Percentiles rank a stretch among this genome's conserved stretches.
Conservation (phyloP, 768 basidiomycete species). For the Pleurotus tuber-regium region DNA sequence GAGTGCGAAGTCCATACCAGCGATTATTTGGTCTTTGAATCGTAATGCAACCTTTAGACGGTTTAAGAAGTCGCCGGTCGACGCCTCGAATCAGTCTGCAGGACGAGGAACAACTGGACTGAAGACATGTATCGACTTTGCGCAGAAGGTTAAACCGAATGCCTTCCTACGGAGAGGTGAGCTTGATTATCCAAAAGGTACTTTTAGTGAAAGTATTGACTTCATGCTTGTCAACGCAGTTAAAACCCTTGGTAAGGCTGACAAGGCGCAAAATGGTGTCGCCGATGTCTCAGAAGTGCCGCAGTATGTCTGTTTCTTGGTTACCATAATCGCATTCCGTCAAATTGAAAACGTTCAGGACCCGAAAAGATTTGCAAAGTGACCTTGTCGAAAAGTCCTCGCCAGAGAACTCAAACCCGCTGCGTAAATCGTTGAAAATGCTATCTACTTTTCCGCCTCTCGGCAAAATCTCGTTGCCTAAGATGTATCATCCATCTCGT, state of each 20-base stretch:
- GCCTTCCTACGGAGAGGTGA: no score
- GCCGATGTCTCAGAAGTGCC: neutral
- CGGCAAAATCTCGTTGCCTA: neutral
- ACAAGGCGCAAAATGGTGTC: neutral
- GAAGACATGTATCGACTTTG: no score
- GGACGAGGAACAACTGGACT: no score
- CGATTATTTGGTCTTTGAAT: no score
- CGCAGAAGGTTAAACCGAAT: no score
- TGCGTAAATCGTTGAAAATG: neutral
- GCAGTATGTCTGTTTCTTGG: neutral
- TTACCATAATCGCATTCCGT: neutral
- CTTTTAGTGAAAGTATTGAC: no score
- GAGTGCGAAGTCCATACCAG: no score
- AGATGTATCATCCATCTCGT: neutral
- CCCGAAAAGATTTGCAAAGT: neutral
- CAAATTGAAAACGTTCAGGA: neutral
- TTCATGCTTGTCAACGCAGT: neutral
- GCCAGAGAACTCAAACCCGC: neutral
- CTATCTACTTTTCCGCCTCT: neutral
- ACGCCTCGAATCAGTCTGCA: no score
- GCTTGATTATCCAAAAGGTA: no score
- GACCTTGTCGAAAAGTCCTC: neutral
- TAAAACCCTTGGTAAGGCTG: neutral
- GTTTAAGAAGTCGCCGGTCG: no score
- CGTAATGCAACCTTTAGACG: no score